A percentile compares a stretch with the other conserved stretches of the same genome.
Evolutionary conservation across 345 rosid species (phyloP).

Genomic region (Abelmoschus esculentus): DNA sequence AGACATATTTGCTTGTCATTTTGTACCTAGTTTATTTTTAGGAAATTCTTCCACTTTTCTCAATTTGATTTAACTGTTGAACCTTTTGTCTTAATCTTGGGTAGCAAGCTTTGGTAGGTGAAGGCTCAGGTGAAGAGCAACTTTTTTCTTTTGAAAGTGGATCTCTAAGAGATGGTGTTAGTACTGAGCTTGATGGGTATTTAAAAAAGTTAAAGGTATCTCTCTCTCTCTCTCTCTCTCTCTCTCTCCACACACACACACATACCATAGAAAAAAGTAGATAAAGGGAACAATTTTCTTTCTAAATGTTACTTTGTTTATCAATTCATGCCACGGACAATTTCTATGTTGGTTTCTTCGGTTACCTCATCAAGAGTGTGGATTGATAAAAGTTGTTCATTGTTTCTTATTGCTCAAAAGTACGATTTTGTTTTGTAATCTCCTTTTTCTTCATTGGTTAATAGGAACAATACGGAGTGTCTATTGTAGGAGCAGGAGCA

Average conservation of each 20-base stretch:
- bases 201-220: constrained; percentile 66
- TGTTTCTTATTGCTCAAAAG: neutral
- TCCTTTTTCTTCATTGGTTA: constrained; percentile 13
- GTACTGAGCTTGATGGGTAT: constrained; percentile 62
- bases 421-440: neutral
- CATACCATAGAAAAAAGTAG: neutral
- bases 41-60: neutral
- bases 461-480: constrained; percentile 70
- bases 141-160: constrained; percentile 60
- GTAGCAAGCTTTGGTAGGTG: constrained; percentile 98
- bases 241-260: too few relatives aligned
- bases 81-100: constrained; percentile 6
- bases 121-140: constrained; percentile 80
- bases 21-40: neutral
- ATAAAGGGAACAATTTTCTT: neutral
- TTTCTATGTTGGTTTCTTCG: neutral
- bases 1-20: neutral
- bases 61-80: neutral
- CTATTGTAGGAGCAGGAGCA: constrained; percentile 36
- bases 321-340: neutral
- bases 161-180: constrained; percentile 39
- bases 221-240: neutral
- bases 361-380: neutral
- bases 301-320: neutral
- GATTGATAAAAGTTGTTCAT: neutral